Conservation (phyloP, 2,329 filamentous ascomycete species). For the Fusarium albidum region DNA sequence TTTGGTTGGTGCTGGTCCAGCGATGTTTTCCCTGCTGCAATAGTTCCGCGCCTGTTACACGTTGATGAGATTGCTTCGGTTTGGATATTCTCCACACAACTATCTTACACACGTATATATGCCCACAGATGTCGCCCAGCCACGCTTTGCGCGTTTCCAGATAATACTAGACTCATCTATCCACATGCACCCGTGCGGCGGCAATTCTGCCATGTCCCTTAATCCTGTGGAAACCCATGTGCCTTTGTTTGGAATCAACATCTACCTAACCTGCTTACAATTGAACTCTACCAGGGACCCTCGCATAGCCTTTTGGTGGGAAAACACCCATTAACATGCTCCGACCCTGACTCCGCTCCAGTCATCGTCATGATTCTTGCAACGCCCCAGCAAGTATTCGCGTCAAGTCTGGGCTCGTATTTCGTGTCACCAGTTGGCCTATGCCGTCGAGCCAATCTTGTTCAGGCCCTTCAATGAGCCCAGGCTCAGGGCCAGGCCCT, state of each 20-base stretch:
- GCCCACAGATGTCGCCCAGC: neutral
- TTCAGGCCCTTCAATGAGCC: slow-evolving; percentile 95
- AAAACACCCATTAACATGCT: slow-evolving; percentile 45
- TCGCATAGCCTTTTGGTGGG: slow-evolving; percentile 43
- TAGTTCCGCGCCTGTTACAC: slow-evolving; percentile 3
- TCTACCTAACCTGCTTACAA: slow-evolving; percentile 43
- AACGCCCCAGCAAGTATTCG: slow-evolving; percentile 32
- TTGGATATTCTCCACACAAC: slow-evolving; percentile 4
- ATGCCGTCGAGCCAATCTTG: slow-evolving; percentile 67
- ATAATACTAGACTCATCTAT: slow-evolving; percentile 11
- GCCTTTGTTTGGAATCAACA: slow-evolving; percentile 38
- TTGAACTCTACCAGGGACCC: slow-evolving; percentile 41
- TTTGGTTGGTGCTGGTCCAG: slow-evolving; percentile 23
- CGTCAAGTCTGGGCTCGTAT: slow-evolving; percentile 20
- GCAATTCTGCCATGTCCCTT: neutral
- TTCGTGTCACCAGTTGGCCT: slow-evolving; percentile 19
- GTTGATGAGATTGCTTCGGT: slow-evolving; percentile 14
- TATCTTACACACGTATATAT: slow-evolving; percentile 7
- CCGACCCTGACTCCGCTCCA: slow-evolving; percentile 43
- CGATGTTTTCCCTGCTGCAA: slow-evolving; percentile 16
- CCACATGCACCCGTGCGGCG: neutral
- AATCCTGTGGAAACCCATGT: slow-evolving; percentile 24
- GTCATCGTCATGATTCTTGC: slow-evolving; percentile 41
- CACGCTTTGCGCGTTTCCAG: neutral
- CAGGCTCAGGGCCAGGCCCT: slow-evolving; percentile 91